Percentiles rank a stretch among this genome's conserved stretches.
Evolutionary conservation across 2,329 filamentous ascomycete genomes (phyloP).

Genomic region (Fusarium brachygibbosum): DNA sequence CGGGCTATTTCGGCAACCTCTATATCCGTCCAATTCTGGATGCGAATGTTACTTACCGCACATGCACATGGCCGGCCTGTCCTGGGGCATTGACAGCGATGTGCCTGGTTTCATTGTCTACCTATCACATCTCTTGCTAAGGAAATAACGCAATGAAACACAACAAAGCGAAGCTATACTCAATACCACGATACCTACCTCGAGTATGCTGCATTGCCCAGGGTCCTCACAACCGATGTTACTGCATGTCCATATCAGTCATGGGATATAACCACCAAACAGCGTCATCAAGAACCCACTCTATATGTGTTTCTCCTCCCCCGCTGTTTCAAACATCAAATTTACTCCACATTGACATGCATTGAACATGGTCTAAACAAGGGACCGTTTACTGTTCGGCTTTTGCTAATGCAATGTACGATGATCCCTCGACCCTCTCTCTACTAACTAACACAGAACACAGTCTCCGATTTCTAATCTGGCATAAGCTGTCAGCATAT

Average conservation of each 20-base stretch:
- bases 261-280: constrained; percentile 18
- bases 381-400: constrained; percentile 17
- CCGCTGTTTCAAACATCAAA: constrained; percentile 41
- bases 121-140: constrained; percentile 10
- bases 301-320: constrained; percentile 21
- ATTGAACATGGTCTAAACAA: constrained; percentile 24
- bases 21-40: not conserved
- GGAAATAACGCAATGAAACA: constrained; percentile 15
- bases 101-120: not conserved
- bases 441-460: not conserved
- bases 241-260: constrained; percentile 23
- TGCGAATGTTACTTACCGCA: too few relatives aligned
- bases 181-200: not conserved
- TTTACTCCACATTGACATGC: constrained; percentile 27
- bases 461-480: constrained; percentile 14
- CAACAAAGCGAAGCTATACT: constrained; percentile 10
- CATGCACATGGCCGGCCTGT: too few relatives aligned
- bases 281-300: constrained; percentile 19
- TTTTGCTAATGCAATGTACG: constrained; percentile 24
- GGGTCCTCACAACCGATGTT: constrained; percentile 29
- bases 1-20: constrained; percentile 10
- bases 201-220: not conserved
- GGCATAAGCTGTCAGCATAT: not conserved
- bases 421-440: constrained; percentile 27
- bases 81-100: not conserved